Percentiles rank a stretch among this genome's conserved stretches.
Evolutionary conservation across 1,139 yeast genomes (phyloP).

Genomic region (Pichia sp.): DNA sequence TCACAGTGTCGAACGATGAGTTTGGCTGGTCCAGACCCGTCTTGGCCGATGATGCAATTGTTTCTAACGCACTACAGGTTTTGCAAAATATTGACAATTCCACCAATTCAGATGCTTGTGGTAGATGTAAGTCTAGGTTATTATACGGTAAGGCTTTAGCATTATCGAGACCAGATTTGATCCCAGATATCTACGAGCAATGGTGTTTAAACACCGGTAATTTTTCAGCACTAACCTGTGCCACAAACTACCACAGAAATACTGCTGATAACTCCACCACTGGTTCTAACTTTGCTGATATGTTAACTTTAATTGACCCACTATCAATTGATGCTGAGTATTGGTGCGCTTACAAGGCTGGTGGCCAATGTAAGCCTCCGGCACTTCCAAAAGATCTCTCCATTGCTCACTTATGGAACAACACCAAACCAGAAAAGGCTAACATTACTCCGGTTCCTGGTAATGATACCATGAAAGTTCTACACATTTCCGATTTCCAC

Average conservation of each 20-base stretch:
- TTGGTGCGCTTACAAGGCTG: conserved; percentile 44
- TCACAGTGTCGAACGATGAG: conserved; percentile 2
- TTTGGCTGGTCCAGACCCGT: conserved; percentile 8
- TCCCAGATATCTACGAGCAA: conserved; percentile 34
- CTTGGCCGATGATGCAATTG: conserved; percentile 3
- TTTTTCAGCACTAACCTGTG: conserved; percentile 25
- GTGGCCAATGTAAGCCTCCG: conserved; percentile 35
- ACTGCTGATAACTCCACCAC: conserved; percentile 29
- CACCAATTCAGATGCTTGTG: conserved; percentile 26
- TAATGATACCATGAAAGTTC: conserved; percentile 47
- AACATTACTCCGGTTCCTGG: conserved; percentile 31
- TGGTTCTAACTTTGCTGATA: conserved; percentile 41
- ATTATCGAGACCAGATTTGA: conserved; percentile 34
- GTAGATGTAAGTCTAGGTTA: conserved; percentile 35
- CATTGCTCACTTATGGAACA: conserved; percentile 37
- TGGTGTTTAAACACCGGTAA: conserved; percentile 36
- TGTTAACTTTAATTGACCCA: conserved; percentile 42
- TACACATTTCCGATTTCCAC: conserved; percentile 63
- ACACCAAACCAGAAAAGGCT: conserved; percentile 28
- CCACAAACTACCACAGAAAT: conserved; percentile 27
- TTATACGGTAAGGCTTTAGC: conserved; percentile 37
- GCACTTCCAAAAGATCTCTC: conserved; percentile 28
- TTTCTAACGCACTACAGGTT: conserved; percentile 2
- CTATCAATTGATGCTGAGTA: conserved; percentile 44
- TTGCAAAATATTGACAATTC: conserved; percentile 15